Evolutionary conservation across 352 stramenopile species (phyloP), one percentile per base, ranked within the genome.

Genomic region (Aphanomyces stellatus): DNA sequence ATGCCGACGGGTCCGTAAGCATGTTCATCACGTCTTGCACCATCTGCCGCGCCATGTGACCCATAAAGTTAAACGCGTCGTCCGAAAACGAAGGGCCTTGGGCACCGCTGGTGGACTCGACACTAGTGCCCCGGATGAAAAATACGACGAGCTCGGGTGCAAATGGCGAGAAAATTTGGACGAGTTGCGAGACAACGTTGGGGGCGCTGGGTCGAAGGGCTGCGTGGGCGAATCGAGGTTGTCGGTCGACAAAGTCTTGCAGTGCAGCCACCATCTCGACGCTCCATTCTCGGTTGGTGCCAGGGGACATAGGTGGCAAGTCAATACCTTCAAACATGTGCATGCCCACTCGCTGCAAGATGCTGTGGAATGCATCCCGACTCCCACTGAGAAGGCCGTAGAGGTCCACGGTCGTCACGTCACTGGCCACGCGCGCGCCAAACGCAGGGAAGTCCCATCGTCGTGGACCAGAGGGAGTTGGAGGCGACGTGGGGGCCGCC

Each of bases 361-460:
- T 43, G 8, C 80, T 71, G 46, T 88, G 80, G 10, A 90, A 65
- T 25, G 79, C 75, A n/a, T 67, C 74, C 1, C 74, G 63, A 28
- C 87, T 72, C 2, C 76, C 79, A 2, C 63, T 68, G n/a, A 90
- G 24, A 31, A 88, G 53, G 13, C 79, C 79, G 49, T 87, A 88
- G 2, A 88, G 57, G 15, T 78, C 78, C 19, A 75, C 73, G 2
- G 78, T 74, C 0, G 82, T 71, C 13, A 90, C 51, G 24, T 85
- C 77, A 56, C 61, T 72, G 7, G 73, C 71, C 10, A 90, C 28
- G 8, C 77, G 79, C 25, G 68, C 81, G 27, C 81, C 53, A 70
- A 88, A 76, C 22, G 80, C 79, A 2, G 73, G 76, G 34, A 90
- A 75, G 49, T 88, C 83, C 82, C 82, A 90, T 30, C 74, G 60